Conservation (phyloP, 257 asterid genomes). For the Rubia yunnanensis region DNA sequence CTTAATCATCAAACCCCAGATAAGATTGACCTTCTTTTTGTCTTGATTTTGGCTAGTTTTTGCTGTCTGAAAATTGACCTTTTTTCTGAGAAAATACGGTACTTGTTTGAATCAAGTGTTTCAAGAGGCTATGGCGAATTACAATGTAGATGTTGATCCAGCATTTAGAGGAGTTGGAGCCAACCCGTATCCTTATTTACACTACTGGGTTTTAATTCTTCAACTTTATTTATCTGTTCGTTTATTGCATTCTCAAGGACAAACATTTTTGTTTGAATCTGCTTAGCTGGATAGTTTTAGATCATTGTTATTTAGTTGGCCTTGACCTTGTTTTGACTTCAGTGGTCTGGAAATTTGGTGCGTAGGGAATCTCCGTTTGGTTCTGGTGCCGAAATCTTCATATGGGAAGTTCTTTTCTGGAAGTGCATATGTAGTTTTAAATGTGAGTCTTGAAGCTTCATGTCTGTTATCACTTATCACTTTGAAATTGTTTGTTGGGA, state of each 20-base stretch:
- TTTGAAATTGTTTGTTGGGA: background rate
- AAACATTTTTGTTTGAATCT: background rate
- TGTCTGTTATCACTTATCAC: background rate
- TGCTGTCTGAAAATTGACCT: constrained; percentile 6
- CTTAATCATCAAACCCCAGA: background rate
- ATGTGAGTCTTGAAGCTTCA: constrained; percentile 31
- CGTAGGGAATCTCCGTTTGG: constrained; percentile 51
- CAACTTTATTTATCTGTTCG: background rate
- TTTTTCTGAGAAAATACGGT: constrained; percentile 1
- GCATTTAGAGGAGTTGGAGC: constrained; percentile 70
- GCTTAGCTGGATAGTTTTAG: constrained; percentile 1
- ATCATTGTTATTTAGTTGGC: background rate
- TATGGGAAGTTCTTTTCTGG: constrained; percentile 73
- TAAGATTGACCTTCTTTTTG: background rate
- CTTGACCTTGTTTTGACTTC: constrained; percentile 29
- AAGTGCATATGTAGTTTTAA: constrained; percentile 65
- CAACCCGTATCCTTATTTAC: constrained; percentile 58
- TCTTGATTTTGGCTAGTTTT: constrained; percentile 3
- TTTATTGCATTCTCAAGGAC: background rate
- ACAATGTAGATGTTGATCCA: constrained; percentile 46
- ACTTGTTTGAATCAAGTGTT: constrained; percentile 4
- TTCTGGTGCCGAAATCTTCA: constrained; percentile 46
- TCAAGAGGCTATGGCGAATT: constrained; percentile 19
- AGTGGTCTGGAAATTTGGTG: constrained; percentile 92
- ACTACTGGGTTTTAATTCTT: background rate